Conservation (phyloP, 2,329 filamentous ascomycete genomes). For the Stemphylium vesicarium region DNA sequence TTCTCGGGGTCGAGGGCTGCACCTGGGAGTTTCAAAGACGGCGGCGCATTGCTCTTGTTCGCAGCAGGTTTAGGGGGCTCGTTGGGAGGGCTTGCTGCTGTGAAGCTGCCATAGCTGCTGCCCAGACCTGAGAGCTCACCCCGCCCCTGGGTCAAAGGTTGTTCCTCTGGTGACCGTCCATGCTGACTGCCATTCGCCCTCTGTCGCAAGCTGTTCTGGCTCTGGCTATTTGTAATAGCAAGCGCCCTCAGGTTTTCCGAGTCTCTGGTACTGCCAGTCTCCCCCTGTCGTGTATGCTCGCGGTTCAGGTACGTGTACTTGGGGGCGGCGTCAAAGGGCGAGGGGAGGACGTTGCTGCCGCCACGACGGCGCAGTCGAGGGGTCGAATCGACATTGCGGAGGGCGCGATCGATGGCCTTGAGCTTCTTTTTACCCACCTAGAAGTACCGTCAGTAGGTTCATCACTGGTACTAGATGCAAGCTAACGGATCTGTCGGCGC, state of each 20-base stretch:
- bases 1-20: slow-evolving; percentile 61
- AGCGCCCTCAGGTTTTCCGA: slow-evolving; percentile 34
- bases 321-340: slow-evolving; percentile 46
- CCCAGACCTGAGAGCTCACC: slow-evolving; percentile 36
- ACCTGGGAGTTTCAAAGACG: slow-evolving; percentile 65
- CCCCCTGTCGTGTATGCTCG: slow-evolving; percentile 26
- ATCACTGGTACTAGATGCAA: slow-evolving; percentile 11
- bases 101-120: slow-evolving; percentile 68
- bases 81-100: slow-evolving; percentile 59
- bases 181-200: slow-evolving; percentile 21
- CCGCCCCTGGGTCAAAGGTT: slow-evolving; percentile 33
- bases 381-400: slow-evolving; percentile 65
- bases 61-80: slow-evolving; percentile 15
- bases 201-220: slow-evolving; percentile 23
- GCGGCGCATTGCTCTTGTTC: slow-evolving; percentile 46
- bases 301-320: slow-evolving; percentile 53
- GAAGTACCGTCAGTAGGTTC: slow-evolving; percentile 7
- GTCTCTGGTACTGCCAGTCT: slow-evolving; percentile 22
- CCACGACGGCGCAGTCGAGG: slow-evolving; percentile 50
- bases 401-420: slow-evolving; percentile 78
- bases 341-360: slow-evolving; percentile 41
- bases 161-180: slow-evolving; percentile 35
- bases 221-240: slow-evolving; percentile 32
- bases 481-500: slow-evolving; percentile 22
- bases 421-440: slow-evolving; percentile 86